Conservation (phyloP, 306 rosid species). For the Rosa multiflora region DNA sequence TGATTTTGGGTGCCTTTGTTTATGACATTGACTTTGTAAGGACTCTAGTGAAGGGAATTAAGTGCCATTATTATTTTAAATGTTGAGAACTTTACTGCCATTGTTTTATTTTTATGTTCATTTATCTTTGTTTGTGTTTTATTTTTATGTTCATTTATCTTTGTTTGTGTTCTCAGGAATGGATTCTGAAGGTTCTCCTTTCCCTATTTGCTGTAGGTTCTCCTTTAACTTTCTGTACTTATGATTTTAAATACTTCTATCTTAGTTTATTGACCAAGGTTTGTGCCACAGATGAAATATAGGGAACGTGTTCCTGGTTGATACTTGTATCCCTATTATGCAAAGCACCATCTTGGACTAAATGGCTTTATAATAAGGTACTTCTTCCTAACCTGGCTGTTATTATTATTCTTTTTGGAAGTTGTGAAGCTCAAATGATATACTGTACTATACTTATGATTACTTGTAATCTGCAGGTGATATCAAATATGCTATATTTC, state of each 20-base stretch:
- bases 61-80: too few relatives aligned
- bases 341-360: conserved; percentile 88
- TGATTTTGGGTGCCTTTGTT: too few relatives aligned
- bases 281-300: conserved; percentile 63
- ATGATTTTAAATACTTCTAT: conserved; percentile 1
- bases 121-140: too few relatives aligned
- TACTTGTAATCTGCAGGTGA: conserved; percentile 51
- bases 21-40: too few relatives aligned
- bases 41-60: too few relatives aligned
- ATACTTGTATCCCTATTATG: conserved; percentile 90
- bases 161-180: too few relatives aligned
- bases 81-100: too few relatives aligned
- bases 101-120: too few relatives aligned
- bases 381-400: conserved; percentile 4
- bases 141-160: too few relatives aligned
- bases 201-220: conserved; percentile 78
- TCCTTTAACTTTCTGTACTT: conserved; percentile 1
- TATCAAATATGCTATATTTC: conserved; percentile 72
- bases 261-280: conserved; percentile 14
- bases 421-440: conserved; percentile 15
- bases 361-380: conserved; percentile 93
- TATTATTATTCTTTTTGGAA: background rate
- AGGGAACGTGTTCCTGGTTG: conserved; percentile 89
- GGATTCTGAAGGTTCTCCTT: conserved; percentile 30
- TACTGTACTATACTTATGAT: conserved; percentile 15